Percentiles rank a stretch among this genome's conserved stretches.
Evolutionary conservation across 805 yeast genomes (phyloP).

Genomic region (Priceomyces melissophilus): DNA sequence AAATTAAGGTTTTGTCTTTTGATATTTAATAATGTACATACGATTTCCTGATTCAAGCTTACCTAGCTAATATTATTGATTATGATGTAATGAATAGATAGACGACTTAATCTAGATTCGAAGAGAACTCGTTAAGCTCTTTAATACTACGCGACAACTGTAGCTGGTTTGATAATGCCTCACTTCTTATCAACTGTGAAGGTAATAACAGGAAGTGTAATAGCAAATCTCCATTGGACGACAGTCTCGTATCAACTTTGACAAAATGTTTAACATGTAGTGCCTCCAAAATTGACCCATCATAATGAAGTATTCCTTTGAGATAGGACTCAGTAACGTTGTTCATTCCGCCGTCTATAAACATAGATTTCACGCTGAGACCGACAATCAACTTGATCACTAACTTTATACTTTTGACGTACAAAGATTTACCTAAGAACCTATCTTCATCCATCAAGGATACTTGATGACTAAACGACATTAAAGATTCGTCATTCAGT

Average conservation of each 20-base stretch:
- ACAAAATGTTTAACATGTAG: slow-evolving; percentile 5
- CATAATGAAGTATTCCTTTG: slow-evolving; percentile 7
- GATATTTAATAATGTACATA: too few relatives aligned
- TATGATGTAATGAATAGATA: too few relatives aligned
- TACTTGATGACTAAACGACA: slow-evolving; percentile 8
- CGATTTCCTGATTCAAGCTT: too few relatives aligned
- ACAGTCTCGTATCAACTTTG: not conserved
- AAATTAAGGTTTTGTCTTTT: too few relatives aligned
- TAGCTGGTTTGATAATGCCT: too few relatives aligned
- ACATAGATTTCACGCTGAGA: slow-evolving; percentile 13
- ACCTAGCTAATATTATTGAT: too few relatives aligned
- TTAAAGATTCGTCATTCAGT: slow-evolving; percentile 2
- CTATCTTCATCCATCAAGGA: slow-evolving; percentile 9
- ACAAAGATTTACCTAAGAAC: slow-evolving; percentile 16
- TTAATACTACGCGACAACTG: too few relatives aligned
- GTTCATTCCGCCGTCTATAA: slow-evolving; percentile 14
- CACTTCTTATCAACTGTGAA: too few relatives aligned
- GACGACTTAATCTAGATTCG: too few relatives aligned
- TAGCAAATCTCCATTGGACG: slow-evolving; percentile 2
- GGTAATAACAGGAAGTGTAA: slow-evolving; percentile 1
- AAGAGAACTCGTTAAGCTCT: too few relatives aligned
- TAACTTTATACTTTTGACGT: slow-evolving; percentile 10
- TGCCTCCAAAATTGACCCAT: slow-evolving; percentile 4
- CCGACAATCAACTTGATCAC: slow-evolving; percentile 13
- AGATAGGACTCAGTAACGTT: slow-evolving; percentile 11